Base-by-base conservation (phyloP, 2,329 filamentous ascomycete genomes). In the Penicillium brevicompactum region DNA sequence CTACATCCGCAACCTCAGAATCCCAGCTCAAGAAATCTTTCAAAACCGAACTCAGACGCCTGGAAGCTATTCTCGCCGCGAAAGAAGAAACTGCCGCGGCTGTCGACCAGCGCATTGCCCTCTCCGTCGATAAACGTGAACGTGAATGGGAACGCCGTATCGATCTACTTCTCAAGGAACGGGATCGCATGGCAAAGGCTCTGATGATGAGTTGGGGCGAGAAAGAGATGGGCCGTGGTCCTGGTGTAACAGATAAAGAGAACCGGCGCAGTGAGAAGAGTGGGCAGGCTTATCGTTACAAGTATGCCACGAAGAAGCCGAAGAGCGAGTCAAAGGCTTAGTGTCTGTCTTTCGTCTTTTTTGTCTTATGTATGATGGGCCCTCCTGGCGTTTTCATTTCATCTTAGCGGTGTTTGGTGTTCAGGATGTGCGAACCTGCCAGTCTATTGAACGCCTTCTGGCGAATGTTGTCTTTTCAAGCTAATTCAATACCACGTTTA, bases 91-190 rank as follows among this genome's bases (percentile, higher is more conserved):
- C 74, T 2, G 67, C 74, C 14, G 67, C 65, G 0, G 74, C 71
- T 3, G 49, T 78, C 16, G 76, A 78, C 56, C 61, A 68, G 51
- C 70, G 72, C 37, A 74, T 78, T 49, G 70, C 73, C 9, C 64
- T 67, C 44, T 74, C 74, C 0, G 68, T 76, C 13, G 73, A 76
- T 46, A 75, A 74, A 58, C 69, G 75, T 32, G 76, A 78, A 60
- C 70, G 70, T 22, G 74, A 75, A 50, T 78, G 76, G 76, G 69
- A 76, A 53, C 66, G 70, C 0, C 71, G 76, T 5, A 66, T 76
- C 2, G 70, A 77, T 46, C 56, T 75, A 11, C 59, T 78, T 7
- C 69, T 78, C 10, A 71, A 70, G 52, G 76, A 77, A 40, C 65
- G 74, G 9, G 74, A 77, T 24, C 65, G 66, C 30, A 74, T 77